Evolutionary conservation across 768 basidiomycete species (phyloP).

Genomic region (Neoboletus brunneissimus): DNA sequence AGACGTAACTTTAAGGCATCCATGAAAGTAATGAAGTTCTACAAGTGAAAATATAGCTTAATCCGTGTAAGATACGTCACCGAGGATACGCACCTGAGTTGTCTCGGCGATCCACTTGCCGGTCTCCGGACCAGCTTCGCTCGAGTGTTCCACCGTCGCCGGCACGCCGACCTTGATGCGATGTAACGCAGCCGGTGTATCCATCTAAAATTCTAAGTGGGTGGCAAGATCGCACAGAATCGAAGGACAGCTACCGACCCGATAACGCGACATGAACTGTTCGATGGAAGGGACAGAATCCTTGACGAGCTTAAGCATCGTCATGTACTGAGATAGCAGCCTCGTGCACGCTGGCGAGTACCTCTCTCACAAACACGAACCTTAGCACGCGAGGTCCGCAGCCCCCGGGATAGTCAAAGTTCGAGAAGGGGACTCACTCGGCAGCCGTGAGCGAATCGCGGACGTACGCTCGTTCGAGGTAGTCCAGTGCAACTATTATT

Average conservation of each 20-base stretch:
- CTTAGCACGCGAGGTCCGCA: slow-evolving; percentile 7
- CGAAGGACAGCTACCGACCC: slow-evolving; percentile 43
- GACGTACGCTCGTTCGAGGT: slow-evolving; percentile 93
- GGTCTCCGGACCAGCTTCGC: slow-evolving; percentile 88
- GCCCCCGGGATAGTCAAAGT: background rate
- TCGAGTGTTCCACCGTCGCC: slow-evolving; percentile 94
- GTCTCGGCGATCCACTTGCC: slow-evolving; percentile 98
- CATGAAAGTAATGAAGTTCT: slow-evolving; percentile 99
- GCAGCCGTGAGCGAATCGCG: slow-evolving; percentile 87
- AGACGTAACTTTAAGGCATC: slow-evolving; percentile 90
- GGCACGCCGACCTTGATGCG: slow-evolving; percentile 90
- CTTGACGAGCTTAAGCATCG: slow-evolving; percentile 93
- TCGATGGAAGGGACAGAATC: slow-evolving; percentile 84
- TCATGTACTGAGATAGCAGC: slow-evolving; percentile 95
- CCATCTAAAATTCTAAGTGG: slow-evolving; percentile 57
- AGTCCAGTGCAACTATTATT: slow-evolving; percentile 88
- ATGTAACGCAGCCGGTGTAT: slow-evolving; percentile 89
- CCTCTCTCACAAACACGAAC: slow-evolving; percentile 45
- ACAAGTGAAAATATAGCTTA: background rate
- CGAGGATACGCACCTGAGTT: slow-evolving; percentile 63
- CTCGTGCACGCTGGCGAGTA: slow-evolving; percentile 96
- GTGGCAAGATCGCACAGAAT: background rate
- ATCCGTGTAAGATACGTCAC: background rate
- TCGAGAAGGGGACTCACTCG: slow-evolving; percentile 59
- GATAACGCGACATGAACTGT: slow-evolving; percentile 86